phyloP scores from a whole-genome alignment of 1,284 basidiomycete genomes.

The Pholiota adiposa region DNA sequence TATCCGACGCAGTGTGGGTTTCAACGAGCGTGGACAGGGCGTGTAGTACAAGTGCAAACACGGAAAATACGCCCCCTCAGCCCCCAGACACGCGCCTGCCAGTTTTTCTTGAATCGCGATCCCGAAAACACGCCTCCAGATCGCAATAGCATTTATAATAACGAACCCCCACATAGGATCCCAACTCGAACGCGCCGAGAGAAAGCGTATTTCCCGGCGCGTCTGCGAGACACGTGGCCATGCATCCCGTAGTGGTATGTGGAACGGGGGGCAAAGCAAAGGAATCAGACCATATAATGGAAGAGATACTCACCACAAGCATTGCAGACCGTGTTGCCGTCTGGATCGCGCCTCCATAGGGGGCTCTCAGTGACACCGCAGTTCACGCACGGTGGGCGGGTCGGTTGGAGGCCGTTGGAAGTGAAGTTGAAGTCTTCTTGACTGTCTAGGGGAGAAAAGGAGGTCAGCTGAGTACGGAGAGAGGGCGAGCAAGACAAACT shows the following conservation, averaged over 20 bases:
- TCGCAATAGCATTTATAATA: slow-evolving; percentile 11
- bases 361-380: slow-evolving; percentile 79
- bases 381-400: slow-evolving; percentile 59
- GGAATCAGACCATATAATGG: slow-evolving; percentile 33
- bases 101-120: background rate
- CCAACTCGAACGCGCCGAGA: background rate
- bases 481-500: slow-evolving; percentile 18
- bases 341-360: slow-evolving; percentile 79
- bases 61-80: background rate
- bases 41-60: slow-evolving; percentile 10
- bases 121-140: background rate
- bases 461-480: background rate
- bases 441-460: slow-evolving; percentile 12
- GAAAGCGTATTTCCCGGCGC: slow-evolving; percentile 7
- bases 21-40: slow-evolving; percentile 16
- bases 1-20: slow-evolving; percentile 14
- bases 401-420: slow-evolving; percentile 30
- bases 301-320: slow-evolving; percentile 74
- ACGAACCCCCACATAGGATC: slow-evolving; percentile 3
- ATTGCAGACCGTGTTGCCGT: slow-evolving; percentile 84
- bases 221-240: slow-evolving; percentile 19
- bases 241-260: background rate
- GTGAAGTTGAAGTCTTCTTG: slow-evolving; percentile 30
- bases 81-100: slow-evolving; percentile 7
- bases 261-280: slow-evolving; percentile 25